Evolutionary conservation across 148 eudicot genomes (phyloP), one percentile per base, ranked within the genome.

Genomic region (Talinum fruticosum): DNA sequence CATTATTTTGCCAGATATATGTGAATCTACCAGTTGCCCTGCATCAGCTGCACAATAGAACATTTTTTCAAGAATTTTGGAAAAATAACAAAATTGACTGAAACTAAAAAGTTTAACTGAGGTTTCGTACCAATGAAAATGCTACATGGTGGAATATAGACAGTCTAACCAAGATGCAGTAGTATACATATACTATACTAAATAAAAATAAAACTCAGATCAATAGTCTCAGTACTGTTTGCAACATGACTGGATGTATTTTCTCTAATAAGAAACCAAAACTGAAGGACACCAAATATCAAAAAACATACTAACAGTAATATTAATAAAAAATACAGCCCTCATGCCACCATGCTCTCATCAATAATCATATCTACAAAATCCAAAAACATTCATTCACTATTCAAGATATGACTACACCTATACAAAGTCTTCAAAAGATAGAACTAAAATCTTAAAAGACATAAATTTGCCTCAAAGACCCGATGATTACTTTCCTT

Each of bases 1-100:
- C 82, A 89, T 82, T 72, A 93, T 91, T 87, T 91, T 91, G 66
- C 92, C 98, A 79, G 99, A 92, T 75, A 96, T 84, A 75, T 87
- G 90, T 2, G 97, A 93, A 82, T 96, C 99, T 41, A 93, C 98
- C 72, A 80, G 85, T 73, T 87, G 84, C 73, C 94, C 99, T 73
- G 93, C 87, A 87, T 89, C 97, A 88, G 87, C 99, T 96, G 88
- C 33, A 84, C 37, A 30, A 70, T 69, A 32, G 54, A 38, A 74
- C 62, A 61, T 35, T 81, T 19, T 16, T 53, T 32, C 68, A 75
- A 68, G 66, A 33, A 8, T 10, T 21, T 79, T 7, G 34, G 18
- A 19, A 29, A 16, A 69, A 57, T n/a, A 23, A 30, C 44, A 36
- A n/a, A n/a, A n/a, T n/a, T n/a, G n/a, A n/a, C n/a, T n/a, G n/a